Conservation (phyloP, 1,139 yeast genomes). For the Saccharomyces hybrid region DNA sequence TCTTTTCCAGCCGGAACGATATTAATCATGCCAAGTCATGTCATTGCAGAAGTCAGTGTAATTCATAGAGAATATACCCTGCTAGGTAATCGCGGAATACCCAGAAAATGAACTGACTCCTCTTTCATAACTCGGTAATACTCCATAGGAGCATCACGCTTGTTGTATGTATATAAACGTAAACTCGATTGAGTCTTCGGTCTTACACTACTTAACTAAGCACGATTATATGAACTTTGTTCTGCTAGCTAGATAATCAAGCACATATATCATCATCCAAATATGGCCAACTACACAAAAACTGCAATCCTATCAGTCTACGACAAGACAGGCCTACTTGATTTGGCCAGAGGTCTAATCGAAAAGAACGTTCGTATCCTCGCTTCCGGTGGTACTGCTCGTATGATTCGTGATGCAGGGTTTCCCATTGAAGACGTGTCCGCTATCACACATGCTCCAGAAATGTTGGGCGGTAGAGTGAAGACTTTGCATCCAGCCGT, state of each 20-base stretch:
- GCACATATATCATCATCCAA: not conserved
- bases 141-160: not conserved
- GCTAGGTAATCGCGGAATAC: not conserved
- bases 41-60: not conserved
- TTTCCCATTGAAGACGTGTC: conserved; percentile 96
- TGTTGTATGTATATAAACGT: not conserved
- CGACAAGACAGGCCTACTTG: conserved; percentile 93
- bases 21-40: conserved; percentile 6
- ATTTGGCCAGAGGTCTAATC: conserved; percentile 88
- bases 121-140: not conserved
- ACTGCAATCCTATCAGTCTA: conserved; percentile 95
- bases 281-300: conserved; percentile 41
- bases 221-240: not conserved
- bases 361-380: conserved; percentile 82
- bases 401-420: conserved; percentile 90
- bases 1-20: not conserved
- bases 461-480: conserved; percentile 97
- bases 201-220: not conserved
- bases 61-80: not conserved
- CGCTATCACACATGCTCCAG: conserved; percentile 94
- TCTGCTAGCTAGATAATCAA: not conserved
- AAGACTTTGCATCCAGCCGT: conserved; percentile 98
- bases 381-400: conserved; percentile 97
- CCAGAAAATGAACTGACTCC: not conserved
- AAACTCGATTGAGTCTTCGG: not conserved